Conservation (phyloP, 106 monocot genomes). For the Cymbidium sinense region DNA sequence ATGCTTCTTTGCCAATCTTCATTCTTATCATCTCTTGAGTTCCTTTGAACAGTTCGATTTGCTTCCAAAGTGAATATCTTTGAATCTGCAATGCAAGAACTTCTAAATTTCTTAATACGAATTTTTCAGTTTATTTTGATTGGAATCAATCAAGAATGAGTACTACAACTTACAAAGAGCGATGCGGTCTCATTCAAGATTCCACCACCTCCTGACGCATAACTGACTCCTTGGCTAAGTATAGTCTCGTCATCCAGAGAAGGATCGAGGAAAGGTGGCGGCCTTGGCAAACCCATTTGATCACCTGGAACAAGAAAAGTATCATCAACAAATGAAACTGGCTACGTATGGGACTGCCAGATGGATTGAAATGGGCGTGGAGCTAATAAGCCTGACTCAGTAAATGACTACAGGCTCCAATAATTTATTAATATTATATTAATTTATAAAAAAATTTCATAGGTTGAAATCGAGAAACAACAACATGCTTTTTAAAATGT, state of each 20-base stretch:
- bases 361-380: too few species aligned
- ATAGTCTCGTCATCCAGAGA: slow-evolving; percentile 49
- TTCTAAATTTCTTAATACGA: not conserved
- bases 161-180: slow-evolving; percentile 42
- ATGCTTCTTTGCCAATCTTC: slow-evolving; percentile 55
- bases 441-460: too few species aligned
- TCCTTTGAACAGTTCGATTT: slow-evolving; percentile 84
- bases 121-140: not conserved
- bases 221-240: slow-evolving; percentile 56
- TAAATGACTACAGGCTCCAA: too few species aligned
- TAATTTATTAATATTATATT: too few species aligned
- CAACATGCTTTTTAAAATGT: too few species aligned
- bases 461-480: too few species aligned
- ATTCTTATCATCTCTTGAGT: slow-evolving; percentile 59
- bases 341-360: not conserved
- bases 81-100: slow-evolving; percentile 52
- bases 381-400: too few species aligned
- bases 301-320: slow-evolving; percentile 38
- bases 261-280: slow-evolving; percentile 66
- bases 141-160: not conserved
- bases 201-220: slow-evolving; percentile 85
- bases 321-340: too few species aligned
- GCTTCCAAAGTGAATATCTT: slow-evolving; percentile 81
- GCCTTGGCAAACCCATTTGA: slow-evolving; percentile 59
- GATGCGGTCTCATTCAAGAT: slow-evolving; percentile 76